A percentile compares a stretch with the other conserved stretches of the same genome.
phyloP scores from a whole-genome alignment of 768 basidiomycete genomes.

The Leccinellum rugosiceps region DNA sequence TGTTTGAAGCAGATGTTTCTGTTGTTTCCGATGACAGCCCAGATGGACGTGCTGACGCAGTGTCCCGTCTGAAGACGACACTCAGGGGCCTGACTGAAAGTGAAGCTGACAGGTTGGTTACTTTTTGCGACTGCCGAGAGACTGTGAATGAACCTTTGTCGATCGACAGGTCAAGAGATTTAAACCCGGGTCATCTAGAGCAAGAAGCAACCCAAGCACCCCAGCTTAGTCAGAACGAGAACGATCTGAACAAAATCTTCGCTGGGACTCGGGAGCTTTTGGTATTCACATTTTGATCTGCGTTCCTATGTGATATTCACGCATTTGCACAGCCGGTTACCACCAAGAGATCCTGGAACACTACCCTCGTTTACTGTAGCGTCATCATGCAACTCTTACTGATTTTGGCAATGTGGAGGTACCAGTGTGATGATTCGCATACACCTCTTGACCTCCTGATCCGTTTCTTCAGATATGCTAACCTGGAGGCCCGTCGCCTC shows the following conservation, averaged over 20 bases:
- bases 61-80: constrained; percentile 56
- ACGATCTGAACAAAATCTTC: constrained; percentile 36
- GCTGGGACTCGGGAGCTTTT: constrained; percentile 36
- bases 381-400: constrained; percentile 46
- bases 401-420: constrained; percentile 58
- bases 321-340: constrained; percentile 15
- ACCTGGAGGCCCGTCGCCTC: constrained; percentile 46
- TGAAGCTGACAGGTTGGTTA: constrained; percentile 52
- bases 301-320: constrained; percentile 6
- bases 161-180: constrained; percentile 33
- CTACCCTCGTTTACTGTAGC: constrained; percentile 34
- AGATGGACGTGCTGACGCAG: constrained; percentile 45
- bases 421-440: constrained; percentile 16
- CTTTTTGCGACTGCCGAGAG: constrained; percentile 1
- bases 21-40: constrained; percentile 20
- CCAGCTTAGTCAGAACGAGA: constrained; percentile 45
- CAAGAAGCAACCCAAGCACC: constrained; percentile 51
- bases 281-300: constrained; percentile 32
- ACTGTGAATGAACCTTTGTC: constrained; percentile 4
- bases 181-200: constrained; percentile 19
- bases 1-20: constrained; percentile 20
- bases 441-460: constrained; percentile 8
- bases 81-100: constrained; percentile 55
- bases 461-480: constrained; percentile 38
- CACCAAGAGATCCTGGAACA: constrained; percentile 22